phyloP scores from a whole-genome alignment of 805 yeast genomes.

The Yamadazyma endophytica region DNA sequence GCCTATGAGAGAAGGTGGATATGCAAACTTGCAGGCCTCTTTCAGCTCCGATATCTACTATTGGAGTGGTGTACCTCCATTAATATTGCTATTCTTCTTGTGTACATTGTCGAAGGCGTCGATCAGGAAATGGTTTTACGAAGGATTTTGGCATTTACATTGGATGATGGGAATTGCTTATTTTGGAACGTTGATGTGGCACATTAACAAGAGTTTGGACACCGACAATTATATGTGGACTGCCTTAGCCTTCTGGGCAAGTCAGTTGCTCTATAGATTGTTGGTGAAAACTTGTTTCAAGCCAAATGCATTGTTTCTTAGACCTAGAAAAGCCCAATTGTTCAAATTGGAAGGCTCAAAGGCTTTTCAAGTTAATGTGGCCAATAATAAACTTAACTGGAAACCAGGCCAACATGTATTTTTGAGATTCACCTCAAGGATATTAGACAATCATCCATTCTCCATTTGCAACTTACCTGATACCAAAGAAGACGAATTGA shows the following conservation, averaged over 20 bases:
- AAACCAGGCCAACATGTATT: slow-evolving; percentile 54
- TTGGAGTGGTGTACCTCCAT: slow-evolving; percentile 45
- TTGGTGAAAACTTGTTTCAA: slow-evolving; percentile 42
- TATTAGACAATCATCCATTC: slow-evolving; percentile 55
- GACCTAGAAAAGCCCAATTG: slow-evolving; percentile 31
- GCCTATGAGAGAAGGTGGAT: slow-evolving; percentile 47
- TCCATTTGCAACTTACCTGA: slow-evolving; percentile 38
- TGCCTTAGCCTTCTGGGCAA: slow-evolving; percentile 48
- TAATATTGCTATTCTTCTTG: slow-evolving; percentile 40
- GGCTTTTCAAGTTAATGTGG: slow-evolving; percentile 32
- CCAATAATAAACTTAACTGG: slow-evolving; percentile 38
- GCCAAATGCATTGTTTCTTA: slow-evolving; percentile 38
- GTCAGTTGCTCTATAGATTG: slow-evolving; percentile 45
- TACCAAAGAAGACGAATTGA: slow-evolving; percentile 26
- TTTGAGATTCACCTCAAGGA: slow-evolving; percentile 38
- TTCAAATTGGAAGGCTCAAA: slow-evolving; percentile 17
- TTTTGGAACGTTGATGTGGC: slow-evolving; percentile 44
- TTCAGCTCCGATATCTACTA: slow-evolving; percentile 18
- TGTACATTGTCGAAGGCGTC: slow-evolving; percentile 40
- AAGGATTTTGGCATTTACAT: slow-evolving; percentile 47
- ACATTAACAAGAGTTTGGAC: slow-evolving; percentile 29
- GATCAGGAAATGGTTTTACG: slow-evolving; percentile 41
- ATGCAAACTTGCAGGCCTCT: slow-evolving; percentile 11
- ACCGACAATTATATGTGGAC: slow-evolving; percentile 45
- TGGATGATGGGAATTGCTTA: slow-evolving; percentile 51